phyloP scores from a whole-genome alignment of 176 grass and related monocot genomes.

The Oryza glumipatula region DNA sequence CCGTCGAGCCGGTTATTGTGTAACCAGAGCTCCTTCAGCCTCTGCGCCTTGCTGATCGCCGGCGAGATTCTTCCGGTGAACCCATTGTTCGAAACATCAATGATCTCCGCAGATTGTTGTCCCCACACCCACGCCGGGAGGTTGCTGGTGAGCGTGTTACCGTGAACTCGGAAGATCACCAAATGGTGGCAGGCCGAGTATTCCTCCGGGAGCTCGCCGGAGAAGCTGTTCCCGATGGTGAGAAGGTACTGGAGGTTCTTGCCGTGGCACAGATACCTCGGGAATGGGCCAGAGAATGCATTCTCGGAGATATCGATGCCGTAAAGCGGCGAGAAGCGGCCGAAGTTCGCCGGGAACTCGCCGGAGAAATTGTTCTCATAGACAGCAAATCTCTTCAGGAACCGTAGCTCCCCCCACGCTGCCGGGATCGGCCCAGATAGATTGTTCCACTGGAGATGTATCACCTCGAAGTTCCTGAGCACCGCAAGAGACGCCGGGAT shows the following conservation, averaged over 20 bases:
- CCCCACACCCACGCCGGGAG: slow-evolving; percentile 65
- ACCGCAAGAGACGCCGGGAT: slow-evolving; percentile 51
- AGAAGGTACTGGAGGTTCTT: slow-evolving; percentile 59
- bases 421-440: slow-evolving; percentile 65
- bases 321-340: slow-evolving; percentile 62
- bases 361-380: slow-evolving; percentile 78
- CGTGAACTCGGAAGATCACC: slow-evolving; percentile 59
- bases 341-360: slow-evolving; percentile 65
- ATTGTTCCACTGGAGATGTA: slow-evolving; percentile 73
- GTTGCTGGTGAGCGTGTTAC: slow-evolving; percentile 57
- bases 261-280: slow-evolving; percentile 64
- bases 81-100: slow-evolving; percentile 76
- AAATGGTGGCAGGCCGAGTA: slow-evolving; percentile 61
- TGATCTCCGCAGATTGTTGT: slow-evolving; percentile 55
- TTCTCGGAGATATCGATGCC: slow-evolving; percentile 87
- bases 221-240: slow-evolving; percentile 71
- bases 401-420: slow-evolving; percentile 51
- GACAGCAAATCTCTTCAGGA: slow-evolving; percentile 57
- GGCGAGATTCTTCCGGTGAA: slow-evolving; percentile 68
- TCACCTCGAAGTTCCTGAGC: slow-evolving; percentile 57
- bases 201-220: slow-evolving; percentile 64
- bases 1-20: slow-evolving; percentile 64
- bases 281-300: slow-evolving; percentile 63
- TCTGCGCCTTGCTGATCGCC: slow-evolving; percentile 48
- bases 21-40: slow-evolving; percentile 62